These are phyloP conservation scores for Suillus placidus DNA, from an alignment of 768 basidiomycete species.

Conservation along the genomic window DNA sequence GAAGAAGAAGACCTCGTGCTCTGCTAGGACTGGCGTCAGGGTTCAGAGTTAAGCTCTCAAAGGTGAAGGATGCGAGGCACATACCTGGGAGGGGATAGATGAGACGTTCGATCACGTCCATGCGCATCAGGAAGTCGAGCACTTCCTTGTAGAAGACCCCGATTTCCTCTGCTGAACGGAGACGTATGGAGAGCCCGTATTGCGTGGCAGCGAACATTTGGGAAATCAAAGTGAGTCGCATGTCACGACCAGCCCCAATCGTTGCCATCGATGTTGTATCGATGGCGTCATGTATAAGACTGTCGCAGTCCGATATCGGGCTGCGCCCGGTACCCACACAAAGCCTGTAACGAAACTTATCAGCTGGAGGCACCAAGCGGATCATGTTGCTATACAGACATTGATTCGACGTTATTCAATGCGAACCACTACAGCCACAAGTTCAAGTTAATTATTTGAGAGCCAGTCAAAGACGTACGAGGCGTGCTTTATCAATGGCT, in stretches of 20 bases:
- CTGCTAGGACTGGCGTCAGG: slow-evolving; percentile 41
- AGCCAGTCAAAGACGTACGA: slow-evolving; percentile 32
- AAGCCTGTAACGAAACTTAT: slow-evolving; percentile 31
- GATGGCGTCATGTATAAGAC: slow-evolving; percentile 33
- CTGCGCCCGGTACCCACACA: slow-evolving; percentile 46
- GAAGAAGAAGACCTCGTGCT: slow-evolving; percentile 45
- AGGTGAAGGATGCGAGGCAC: slow-evolving; percentile 9
- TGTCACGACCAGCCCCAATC: slow-evolving; percentile 31
- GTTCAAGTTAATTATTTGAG: slow-evolving; percentile 19
- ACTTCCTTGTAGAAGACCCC: slow-evolving; percentile 39
- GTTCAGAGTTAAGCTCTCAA: slow-evolving; percentile 22
- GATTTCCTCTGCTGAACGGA: slow-evolving; percentile 30
- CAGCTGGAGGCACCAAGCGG: slow-evolving; percentile 3
- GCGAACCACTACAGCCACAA: slow-evolving; percentile 39
- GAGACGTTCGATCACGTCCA: slow-evolving; percentile 41
- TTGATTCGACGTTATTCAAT: slow-evolving; percentile 41
- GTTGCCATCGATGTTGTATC: slow-evolving; percentile 28
- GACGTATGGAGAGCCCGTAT: slow-evolving; percentile 34
- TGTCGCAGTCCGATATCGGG: slow-evolving; percentile 40
- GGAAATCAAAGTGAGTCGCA: slow-evolving; percentile 40
- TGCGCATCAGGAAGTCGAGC: slow-evolving; percentile 32
- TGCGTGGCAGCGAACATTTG: slow-evolving; percentile 39
- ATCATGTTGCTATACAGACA: slow-evolving; percentile 30
- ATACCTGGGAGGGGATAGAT: slow-evolving; percentile 42
- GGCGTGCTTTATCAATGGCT: slow-evolving; percentile 39